Evolutionary conservation across 495 filamentous ascomycete genomes (phyloP), one percentile per base, ranked within the genome.

Genomic region (Neurospora discreta): DNA sequence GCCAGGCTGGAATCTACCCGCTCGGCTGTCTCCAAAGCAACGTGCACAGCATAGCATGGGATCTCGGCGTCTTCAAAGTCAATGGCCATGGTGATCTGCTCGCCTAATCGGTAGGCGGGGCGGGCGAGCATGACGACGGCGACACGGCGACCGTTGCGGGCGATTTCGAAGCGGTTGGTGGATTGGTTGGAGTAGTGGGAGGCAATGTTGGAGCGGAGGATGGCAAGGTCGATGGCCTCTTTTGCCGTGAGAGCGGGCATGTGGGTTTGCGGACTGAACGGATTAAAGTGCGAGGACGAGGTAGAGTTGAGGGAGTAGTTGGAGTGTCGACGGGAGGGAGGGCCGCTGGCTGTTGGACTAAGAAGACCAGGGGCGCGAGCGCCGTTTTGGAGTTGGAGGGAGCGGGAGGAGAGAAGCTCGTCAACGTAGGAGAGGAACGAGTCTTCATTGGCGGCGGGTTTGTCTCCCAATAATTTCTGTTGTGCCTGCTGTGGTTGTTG

Each of bases 151-250:
- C 94, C 93, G 77, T 93, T 92, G 9, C 96, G 91, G 6, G 95
- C 92, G 76, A 99, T 98, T 77, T 97, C 93, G 81, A 98, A 99
- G 39, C 93, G 89, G 79, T 94, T 97, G 36, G 90, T 85, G 76
- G 90, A 91, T 72, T 90, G 89, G 9, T 88, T 87, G 20, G 82
- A 81, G 68, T 87, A 84, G 52, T 60, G 52, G 3, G 81, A 80
- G 1, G 87, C 81, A 68, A 89, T 79, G 76, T 95, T 97, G 72
- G 91, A 90, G 43, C 87, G 83, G 7, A 97, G 85, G 78, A 98
- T 95, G 18, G 95, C 94, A 70, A 96, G 84, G 79, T 97, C 94
- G 76, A 98, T 95, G 6, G 92, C 90, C 76, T 97, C 93, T 77
- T 92, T 96, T 71, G 88, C 90, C 16, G 89, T 88, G 5, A 86